These are phyloP conservation scores for Gastrolobium bilobum DNA, from an alignment of 306 rosid species.

Conservation along the genomic window DNA sequence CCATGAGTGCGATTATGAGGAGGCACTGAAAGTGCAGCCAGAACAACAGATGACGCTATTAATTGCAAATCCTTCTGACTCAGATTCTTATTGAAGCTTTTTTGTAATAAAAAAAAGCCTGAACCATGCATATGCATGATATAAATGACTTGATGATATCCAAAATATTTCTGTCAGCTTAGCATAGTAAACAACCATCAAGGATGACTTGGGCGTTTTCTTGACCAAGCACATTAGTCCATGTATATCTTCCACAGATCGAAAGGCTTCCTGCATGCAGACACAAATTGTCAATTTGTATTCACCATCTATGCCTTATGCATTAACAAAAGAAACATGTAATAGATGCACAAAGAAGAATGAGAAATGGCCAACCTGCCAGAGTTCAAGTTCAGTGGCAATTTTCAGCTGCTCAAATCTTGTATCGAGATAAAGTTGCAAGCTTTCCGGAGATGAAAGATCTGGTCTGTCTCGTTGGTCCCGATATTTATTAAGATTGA, in stretches of 20 bases:
- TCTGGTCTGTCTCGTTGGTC: slow-evolving; percentile 98
- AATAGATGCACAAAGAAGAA: not conserved
- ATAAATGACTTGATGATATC: slow-evolving; percentile 87
- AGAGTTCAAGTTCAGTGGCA: slow-evolving; percentile 93
- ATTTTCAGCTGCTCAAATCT: slow-evolving; percentile 97
- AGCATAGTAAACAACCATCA: slow-evolving; percentile 95
- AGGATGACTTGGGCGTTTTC: slow-evolving; percentile 93
- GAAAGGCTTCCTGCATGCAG: slow-evolving; percentile 89
- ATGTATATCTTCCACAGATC: slow-evolving; percentile 95
- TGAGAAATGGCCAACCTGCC: slow-evolving; percentile 78
- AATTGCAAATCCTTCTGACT: slow-evolving; percentile 97
- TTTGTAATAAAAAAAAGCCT: slow-evolving; percentile 90
- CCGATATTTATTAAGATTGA: slow-evolving; percentile 89
- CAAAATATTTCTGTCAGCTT: slow-evolving; percentile 92
- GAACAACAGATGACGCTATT: slow-evolving; percentile 96
- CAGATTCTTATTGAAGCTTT: slow-evolving; percentile 91
- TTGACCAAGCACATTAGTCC: slow-evolving; percentile 98
- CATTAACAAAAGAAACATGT: not conserved
- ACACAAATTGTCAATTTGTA: slow-evolving; percentile 17
- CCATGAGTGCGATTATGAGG: slow-evolving; percentile 79
- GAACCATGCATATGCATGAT: slow-evolving; percentile 98
- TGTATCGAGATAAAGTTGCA: slow-evolving; percentile 93
- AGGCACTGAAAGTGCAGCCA: slow-evolving; percentile 91
- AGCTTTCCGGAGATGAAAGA: slow-evolving; percentile 84
- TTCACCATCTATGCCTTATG: not conserved